These are phyloP conservation scores for Euphorbia pulcherrima DNA, from an alignment of 345 rosid genomes.

Conservation along the genomic window DNA sequence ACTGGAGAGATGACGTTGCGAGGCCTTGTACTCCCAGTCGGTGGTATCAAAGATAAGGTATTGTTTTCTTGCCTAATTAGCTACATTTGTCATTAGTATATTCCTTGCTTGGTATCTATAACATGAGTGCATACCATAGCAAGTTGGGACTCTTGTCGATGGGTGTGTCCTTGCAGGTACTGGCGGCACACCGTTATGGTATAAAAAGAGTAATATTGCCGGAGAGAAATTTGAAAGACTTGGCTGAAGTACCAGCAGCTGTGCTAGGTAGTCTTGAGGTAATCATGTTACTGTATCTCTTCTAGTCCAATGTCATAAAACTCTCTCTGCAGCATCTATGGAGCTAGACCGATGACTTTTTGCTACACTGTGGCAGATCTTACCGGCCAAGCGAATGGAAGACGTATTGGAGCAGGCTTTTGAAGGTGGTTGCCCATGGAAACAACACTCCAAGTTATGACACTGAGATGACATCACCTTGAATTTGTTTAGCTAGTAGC, in stretches of 20 bases:
- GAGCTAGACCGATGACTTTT: background rate
- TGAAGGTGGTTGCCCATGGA: slow-evolving; percentile 96
- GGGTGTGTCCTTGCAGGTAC: slow-evolving; percentile 47
- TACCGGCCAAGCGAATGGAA: slow-evolving; percentile 88
- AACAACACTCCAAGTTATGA: slow-evolving; percentile 73
- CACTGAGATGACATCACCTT: too few relatives aligned
- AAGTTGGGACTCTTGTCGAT: slow-evolving; percentile 1
- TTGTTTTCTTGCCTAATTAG: background rate
- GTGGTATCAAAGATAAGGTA: slow-evolving; percentile 97
- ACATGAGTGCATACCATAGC: background rate
- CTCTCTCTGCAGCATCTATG: background rate
- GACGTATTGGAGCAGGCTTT: slow-evolving; percentile 91
- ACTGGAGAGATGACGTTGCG: slow-evolving; percentile 98
- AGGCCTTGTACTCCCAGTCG: slow-evolving; percentile 96
- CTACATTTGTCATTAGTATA: slow-evolving; percentile 1
- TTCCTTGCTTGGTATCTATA: background rate
- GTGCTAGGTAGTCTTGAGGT: slow-evolving; percentile 87
- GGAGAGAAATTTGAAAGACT: slow-evolving; percentile 87
- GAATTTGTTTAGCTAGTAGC: background rate
- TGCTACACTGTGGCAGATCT: slow-evolving; percentile 41
- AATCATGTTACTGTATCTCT: slow-evolving; percentile 14
- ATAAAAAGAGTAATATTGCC: slow-evolving; percentile 94
- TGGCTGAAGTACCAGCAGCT: slow-evolving; percentile 85
- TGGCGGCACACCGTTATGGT: slow-evolving; percentile 92
- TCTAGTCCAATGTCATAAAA: too few relatives aligned